Evolutionary conservation across 352 stramenopile genomes (phyloP).

Genomic region (Phytophthora kernoviae): DNA sequence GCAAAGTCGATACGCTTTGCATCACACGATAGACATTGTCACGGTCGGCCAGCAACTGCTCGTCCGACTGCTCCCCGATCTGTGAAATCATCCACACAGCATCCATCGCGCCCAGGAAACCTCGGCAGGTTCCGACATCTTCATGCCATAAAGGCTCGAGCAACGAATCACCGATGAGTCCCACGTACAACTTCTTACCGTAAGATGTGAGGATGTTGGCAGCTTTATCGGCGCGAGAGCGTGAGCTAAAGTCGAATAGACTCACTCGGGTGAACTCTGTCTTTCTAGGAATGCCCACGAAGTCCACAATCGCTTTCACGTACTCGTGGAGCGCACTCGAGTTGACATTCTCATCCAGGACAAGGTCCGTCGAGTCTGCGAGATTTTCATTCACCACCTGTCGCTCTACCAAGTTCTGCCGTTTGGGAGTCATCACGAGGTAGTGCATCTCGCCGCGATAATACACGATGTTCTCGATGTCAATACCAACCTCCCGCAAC

Average conservation of each 20-base stretch:
- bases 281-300: slow-evolving; percentile 67
- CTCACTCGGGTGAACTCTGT: slow-evolving; percentile 60
- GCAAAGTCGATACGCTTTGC: slow-evolving; percentile 58
- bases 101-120: slow-evolving; percentile 77
- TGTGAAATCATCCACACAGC: slow-evolving; percentile 71
- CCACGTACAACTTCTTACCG: slow-evolving; percentile 75
- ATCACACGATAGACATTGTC: slow-evolving; percentile 65
- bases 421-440: slow-evolving; percentile 80
- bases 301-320: slow-evolving; percentile 60
- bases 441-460: slow-evolving; percentile 86
- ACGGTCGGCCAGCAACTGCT: slow-evolving; percentile 68
- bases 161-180: slow-evolving; percentile 72
- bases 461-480: slow-evolving; percentile 83
- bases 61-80: slow-evolving; percentile 59
- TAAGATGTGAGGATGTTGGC: slow-evolving; percentile 58
- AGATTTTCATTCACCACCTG: slow-evolving; percentile 65
- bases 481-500: slow-evolving; percentile 58
- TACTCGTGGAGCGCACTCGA: slow-evolving; percentile 53
- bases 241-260: slow-evolving; percentile 81
- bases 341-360: slow-evolving; percentile 67
- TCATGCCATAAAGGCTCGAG: slow-evolving; percentile 84
- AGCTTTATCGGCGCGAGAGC: slow-evolving; percentile 68
- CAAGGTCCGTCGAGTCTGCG: slow-evolving; percentile 49
- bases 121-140: slow-evolving; percentile 64
- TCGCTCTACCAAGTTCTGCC: slow-evolving; percentile 63